Evolutionary conservation across 2,329 filamentous ascomycete genomes (phyloP).

Genomic region (Ceratocystis papillata): DNA sequence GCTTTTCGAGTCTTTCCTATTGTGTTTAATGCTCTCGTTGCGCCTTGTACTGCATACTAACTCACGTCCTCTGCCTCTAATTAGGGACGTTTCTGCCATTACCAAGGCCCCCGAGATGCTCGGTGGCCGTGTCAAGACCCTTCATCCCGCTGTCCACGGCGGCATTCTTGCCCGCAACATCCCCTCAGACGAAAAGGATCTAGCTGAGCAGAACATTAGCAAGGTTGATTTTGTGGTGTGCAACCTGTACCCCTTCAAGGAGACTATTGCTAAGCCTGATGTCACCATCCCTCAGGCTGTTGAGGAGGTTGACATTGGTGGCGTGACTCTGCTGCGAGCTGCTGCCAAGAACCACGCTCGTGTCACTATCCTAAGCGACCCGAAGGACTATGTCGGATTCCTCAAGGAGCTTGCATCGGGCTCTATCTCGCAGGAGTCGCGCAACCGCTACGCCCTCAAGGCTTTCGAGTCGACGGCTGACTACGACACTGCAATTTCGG

Average conservation of each 20-base stretch:
- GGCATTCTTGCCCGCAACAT: slow-evolving; percentile 90
- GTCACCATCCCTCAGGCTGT: slow-evolving; percentile 95
- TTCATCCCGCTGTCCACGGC: slow-evolving; percentile 84
- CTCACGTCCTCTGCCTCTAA: background rate
- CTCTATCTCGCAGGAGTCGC: slow-evolving; percentile 72
- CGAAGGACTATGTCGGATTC: slow-evolving; percentile 87
- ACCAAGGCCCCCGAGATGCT: slow-evolving; percentile 97
- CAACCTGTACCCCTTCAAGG: slow-evolving; percentile 99
- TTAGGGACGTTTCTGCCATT: slow-evolving; percentile 90
- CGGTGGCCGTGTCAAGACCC: slow-evolving; percentile 73
- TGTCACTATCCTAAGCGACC: slow-evolving; percentile 92
- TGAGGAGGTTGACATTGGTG: slow-evolving; percentile 97
- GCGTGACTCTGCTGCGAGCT: slow-evolving; percentile 89
- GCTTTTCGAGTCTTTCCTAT: background rate
- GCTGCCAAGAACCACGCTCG: slow-evolving; percentile 96
- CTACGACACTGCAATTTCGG: slow-evolving; percentile 88
- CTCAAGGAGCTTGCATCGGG: slow-evolving; percentile 79
- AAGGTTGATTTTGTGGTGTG: slow-evolving; percentile 95
- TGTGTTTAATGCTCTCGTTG: background rate
- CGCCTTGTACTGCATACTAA: slow-evolving; percentile 2
- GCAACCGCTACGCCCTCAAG: slow-evolving; percentile 87
- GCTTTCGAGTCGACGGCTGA: slow-evolving; percentile 97
- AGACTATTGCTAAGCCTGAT: slow-evolving; percentile 92
- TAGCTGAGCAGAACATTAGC: slow-evolving; percentile 86
- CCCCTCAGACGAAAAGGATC: slow-evolving; percentile 90